A percentile compares a stretch with the other conserved stretches of the same genome.
Evolutionary conservation across 2,329 filamentous ascomycete species (phyloP).

Genomic region (Pleurostoma richardsiae): DNA sequence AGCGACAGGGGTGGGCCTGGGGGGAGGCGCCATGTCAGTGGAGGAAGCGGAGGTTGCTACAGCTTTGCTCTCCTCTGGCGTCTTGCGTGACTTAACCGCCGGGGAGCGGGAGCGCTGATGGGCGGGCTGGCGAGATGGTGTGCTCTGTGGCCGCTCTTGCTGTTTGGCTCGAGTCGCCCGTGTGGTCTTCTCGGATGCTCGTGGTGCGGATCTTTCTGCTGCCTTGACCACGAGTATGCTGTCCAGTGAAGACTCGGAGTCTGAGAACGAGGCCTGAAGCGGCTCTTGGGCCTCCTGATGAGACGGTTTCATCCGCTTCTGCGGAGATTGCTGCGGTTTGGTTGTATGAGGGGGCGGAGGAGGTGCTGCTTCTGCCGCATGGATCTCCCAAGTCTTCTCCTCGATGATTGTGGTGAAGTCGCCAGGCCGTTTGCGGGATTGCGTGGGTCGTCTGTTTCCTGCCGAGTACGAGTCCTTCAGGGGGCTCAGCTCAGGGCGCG

Average conservation of each 20-base stretch:
- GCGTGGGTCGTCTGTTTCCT: constrained; percentile 37
- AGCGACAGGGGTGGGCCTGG: not conserved
- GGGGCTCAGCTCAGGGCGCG: constrained; percentile 43
- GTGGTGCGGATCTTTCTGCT: constrained; percentile 3
- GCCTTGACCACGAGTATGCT: constrained; percentile 12
- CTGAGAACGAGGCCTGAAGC: constrained; percentile 10
- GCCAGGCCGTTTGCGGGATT: constrained; percentile 21
- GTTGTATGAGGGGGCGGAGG: constrained; percentile 24
- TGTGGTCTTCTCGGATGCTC: constrained; percentile 5
- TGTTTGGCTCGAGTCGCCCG: not conserved
- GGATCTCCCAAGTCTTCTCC: constrained; percentile 39
- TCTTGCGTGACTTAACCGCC: not conserved
- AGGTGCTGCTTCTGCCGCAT: constrained; percentile 20
- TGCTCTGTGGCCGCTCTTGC: not conserved
- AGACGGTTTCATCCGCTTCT: constrained; percentile 19
- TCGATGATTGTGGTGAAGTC: constrained; percentile 42
- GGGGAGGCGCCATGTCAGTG: constrained; percentile 8
- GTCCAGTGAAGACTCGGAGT: constrained; percentile 17
- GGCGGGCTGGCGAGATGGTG: not conserved
- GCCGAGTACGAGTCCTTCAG: constrained; percentile 46
- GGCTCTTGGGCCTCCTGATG: constrained; percentile 3
- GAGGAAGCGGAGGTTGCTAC: not conserved
- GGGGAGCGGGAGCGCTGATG: constrained; percentile 1
- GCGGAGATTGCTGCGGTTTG: constrained; percentile 22
- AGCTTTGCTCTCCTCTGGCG: not conserved